phyloP scores from a whole-genome alignment of 129 eudicot genomes.

The Rutidosis leptorrhynchoides region DNA sequence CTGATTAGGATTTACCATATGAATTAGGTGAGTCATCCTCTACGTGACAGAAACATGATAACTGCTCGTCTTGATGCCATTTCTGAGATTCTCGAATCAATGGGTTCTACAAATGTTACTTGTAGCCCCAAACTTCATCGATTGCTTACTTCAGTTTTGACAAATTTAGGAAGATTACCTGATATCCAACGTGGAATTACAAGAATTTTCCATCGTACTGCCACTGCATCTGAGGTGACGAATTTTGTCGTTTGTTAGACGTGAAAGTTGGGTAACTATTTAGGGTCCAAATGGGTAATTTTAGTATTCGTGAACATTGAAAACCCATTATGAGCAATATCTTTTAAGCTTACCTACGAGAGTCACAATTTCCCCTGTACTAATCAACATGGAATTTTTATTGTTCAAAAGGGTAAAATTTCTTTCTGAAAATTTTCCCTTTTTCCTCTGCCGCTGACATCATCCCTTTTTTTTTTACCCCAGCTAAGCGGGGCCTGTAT shows the following conservation, averaged over 20 bases:
- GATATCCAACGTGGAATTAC: conserved; percentile 97
- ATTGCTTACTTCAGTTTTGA: conserved; percentile 61
- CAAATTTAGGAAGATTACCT: conserved; percentile 54
- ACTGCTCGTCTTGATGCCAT: conserved; percentile 82
- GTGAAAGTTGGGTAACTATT: conserved; percentile 9
- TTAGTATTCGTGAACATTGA: not conserved
- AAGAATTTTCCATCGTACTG: conserved; percentile 89
- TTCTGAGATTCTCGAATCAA: conserved; percentile 78
- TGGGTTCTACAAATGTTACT: conserved; percentile 43
- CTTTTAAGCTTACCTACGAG: too few species aligned
- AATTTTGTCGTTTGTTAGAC: not conserved
- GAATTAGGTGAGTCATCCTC: conserved; percentile 84
- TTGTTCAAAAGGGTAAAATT: too few species aligned
- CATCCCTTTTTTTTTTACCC: too few species aligned
- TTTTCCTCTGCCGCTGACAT: too few species aligned
- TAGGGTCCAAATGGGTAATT: not conserved
- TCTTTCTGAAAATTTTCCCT: too few species aligned
- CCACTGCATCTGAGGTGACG: conserved; percentile 86
- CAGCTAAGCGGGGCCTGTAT: too few species aligned
- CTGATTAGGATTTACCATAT: conserved; percentile 15
- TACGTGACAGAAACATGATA: conserved; percentile 69
- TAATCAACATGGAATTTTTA: too few species aligned
- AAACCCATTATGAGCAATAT: not conserved
- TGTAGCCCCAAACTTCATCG: conserved; percentile 49
- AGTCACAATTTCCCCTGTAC: too few species aligned